These are phyloP conservation scores for Penicillium malachiteum DNA, from an alignment of 495 filamentous ascomycete genomes.

Conservation along the genomic window DNA sequence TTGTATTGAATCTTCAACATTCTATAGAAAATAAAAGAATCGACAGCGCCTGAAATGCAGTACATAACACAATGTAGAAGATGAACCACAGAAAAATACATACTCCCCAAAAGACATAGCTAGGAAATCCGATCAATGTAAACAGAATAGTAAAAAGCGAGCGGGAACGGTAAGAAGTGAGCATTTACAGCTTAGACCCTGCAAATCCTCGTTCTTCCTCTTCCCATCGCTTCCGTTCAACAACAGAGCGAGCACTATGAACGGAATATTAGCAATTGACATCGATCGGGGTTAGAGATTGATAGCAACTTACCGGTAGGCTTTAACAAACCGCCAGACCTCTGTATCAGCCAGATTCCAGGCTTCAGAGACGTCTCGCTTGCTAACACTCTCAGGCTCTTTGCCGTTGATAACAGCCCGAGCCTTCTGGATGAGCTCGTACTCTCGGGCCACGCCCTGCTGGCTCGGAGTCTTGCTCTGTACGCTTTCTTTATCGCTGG, in stretches of 20 bases:
- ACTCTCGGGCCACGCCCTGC: constrained; percentile 53
- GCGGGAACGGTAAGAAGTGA: background rate
- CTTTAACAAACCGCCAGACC: constrained; percentile 86
- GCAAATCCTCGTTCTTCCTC: constrained; percentile 45
- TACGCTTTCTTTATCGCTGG: constrained; percentile 47
- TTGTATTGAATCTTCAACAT: constrained; percentile 5
- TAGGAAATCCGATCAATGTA: background rate
- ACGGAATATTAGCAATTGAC: background rate
- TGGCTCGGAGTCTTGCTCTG: constrained; percentile 45
- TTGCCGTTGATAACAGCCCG: constrained; percentile 49
- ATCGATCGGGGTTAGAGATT: background rate
- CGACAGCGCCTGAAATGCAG: constrained; percentile 15
- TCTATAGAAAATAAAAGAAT: constrained; percentile 6
- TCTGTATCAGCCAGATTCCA: constrained; percentile 95
- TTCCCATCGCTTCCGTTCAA: constrained; percentile 49
- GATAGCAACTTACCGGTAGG: constrained; percentile 48
- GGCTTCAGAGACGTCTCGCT: constrained; percentile 71
- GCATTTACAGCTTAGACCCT: constrained; percentile 13
- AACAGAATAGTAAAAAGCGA: background rate
- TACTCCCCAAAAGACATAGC: constrained; percentile 1
- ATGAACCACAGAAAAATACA: constrained; percentile 13
- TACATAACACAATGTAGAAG: constrained; percentile 15
- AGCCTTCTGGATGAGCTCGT: constrained; percentile 60
- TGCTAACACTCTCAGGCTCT: constrained; percentile 27
- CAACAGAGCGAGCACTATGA: constrained; percentile 40